Percentiles rank a stretch among this genome's conserved stretches.
Conservation (phyloP, 805 yeast species). For the Lachancea dasiensis region DNA sequence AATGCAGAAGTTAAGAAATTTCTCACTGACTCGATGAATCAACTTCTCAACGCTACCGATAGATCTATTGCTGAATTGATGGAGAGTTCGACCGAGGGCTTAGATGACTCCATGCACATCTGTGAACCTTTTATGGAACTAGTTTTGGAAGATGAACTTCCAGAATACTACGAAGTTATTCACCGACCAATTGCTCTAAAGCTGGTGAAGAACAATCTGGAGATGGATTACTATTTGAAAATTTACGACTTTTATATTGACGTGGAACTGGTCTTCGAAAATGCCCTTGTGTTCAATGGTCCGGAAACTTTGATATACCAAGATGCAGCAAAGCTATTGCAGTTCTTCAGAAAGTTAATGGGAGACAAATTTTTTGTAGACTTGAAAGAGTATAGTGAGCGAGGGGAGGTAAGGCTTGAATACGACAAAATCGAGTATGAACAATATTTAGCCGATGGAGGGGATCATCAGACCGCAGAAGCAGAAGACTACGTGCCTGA, state of each 20-base stretch:
- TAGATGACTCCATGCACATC: conserved; percentile 33
- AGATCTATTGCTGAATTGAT: conserved; percentile 15
- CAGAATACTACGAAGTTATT: conserved; percentile 73
- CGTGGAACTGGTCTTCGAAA: conserved; percentile 58
- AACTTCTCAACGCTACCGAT: conserved; percentile 29
- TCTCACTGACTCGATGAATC: conserved; percentile 18
- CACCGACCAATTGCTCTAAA: conserved; percentile 69
- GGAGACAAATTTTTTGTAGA: conserved; percentile 25
- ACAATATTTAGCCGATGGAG: conserved; percentile 23
- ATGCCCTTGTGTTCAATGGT: conserved; percentile 75
- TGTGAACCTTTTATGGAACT: conserved; percentile 71
- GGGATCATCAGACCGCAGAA: conserved; percentile 14
- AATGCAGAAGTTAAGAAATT: conserved; percentile 22
- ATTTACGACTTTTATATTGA: conserved; percentile 57
- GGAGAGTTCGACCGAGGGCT: conserved; percentile 16
- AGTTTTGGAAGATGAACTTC: conserved; percentile 64
- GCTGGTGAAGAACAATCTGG: conserved; percentile 48
- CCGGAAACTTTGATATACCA: conserved; percentile 64
- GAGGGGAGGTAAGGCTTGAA: conserved; percentile 29
- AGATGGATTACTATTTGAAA: conserved; percentile 45
- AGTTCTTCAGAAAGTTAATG: conserved; percentile 39
- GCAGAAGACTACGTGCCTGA: conserved; percentile 22
- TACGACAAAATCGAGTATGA: conserved; percentile 28
- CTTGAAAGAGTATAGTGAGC: conserved; percentile 26
- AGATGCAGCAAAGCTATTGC: conserved; percentile 60